These are phyloP conservation scores for Leishmania braziliensis DNA, from an alignment of 208 protist genomes.

Conservation along the genomic window DNA sequence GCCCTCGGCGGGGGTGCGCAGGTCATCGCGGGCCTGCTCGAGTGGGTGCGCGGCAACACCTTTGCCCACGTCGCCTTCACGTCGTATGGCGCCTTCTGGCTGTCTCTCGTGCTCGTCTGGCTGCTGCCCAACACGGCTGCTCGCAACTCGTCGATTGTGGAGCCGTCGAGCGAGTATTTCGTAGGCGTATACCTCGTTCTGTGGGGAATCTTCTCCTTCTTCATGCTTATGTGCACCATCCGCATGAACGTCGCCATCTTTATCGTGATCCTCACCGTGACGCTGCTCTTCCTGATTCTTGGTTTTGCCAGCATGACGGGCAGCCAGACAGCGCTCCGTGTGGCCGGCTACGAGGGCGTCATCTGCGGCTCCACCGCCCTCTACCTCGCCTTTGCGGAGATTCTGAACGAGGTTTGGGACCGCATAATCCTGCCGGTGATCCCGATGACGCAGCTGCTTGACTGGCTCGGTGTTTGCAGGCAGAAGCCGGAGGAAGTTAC, in stretches of 20 bases:
- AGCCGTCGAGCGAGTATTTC: constrained; percentile 13
- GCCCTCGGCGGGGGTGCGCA: constrained; percentile 55
- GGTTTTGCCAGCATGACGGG: constrained; percentile 18
- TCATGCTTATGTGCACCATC: constrained; percentile 33
- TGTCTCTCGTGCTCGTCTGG: constrained; percentile 46
- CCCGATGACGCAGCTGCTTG: constrained; percentile 30
- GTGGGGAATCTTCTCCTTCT: constrained; percentile 35
- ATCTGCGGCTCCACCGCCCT: constrained; percentile 51
- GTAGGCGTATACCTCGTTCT: constrained; percentile 24
- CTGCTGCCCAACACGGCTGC: constrained; percentile 34
- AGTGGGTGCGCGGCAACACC: constrained; percentile 51
- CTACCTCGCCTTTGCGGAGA: constrained; percentile 53
- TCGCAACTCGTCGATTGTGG: neutral
- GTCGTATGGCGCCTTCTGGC: constrained; percentile 62
- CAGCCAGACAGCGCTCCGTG: constrained; percentile 22
- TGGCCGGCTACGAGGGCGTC: constrained; percentile 51
- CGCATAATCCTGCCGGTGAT: constrained; percentile 39
- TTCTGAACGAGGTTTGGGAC: constrained; percentile 53
- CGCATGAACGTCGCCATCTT: constrained; percentile 37
- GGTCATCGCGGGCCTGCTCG: constrained; percentile 61
- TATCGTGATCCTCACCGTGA: constrained; percentile 33
- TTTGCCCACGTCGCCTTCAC: constrained; percentile 52
- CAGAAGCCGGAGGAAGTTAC: neutral
- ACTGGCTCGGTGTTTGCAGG: constrained; percentile 22
- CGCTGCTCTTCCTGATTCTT: constrained; percentile 32